Evolutionary conservation across 129 eudicot genomes (phyloP).

Genomic region (Kitagawia praeruptora): DNA sequence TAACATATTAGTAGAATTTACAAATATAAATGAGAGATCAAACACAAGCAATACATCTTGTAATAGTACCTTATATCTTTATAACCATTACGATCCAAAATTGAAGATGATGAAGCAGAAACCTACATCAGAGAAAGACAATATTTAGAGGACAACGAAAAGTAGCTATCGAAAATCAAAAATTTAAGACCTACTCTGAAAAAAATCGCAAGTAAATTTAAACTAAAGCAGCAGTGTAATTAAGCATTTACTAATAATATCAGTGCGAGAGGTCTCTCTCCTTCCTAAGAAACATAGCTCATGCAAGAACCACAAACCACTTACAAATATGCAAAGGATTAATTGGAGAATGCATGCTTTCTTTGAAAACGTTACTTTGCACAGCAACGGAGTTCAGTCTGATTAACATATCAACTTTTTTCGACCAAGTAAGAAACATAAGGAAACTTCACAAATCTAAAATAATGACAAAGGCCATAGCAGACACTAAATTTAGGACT

Average conservation of each 20-base stretch:
- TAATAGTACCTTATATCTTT: slow-evolving; percentile 9
- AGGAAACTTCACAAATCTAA: too few relatives aligned
- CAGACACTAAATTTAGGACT: too few relatives aligned
- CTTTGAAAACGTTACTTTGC: too few relatives aligned
- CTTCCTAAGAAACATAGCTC: background rate
- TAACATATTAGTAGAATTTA: background rate
- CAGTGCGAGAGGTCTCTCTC: background rate
- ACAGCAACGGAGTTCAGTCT: too few relatives aligned
- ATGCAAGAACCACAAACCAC: background rate
- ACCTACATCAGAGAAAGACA: background rate
- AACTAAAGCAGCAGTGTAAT: background rate
- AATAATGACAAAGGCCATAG: too few relatives aligned
- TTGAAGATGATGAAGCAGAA: slow-evolving; percentile 12
- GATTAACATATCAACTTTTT: too few relatives aligned
- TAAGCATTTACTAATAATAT: background rate
- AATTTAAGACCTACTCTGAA: too few relatives aligned
- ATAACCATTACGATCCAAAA: slow-evolving; percentile 9
- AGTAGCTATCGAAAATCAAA: background rate
- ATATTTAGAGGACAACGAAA: background rate
- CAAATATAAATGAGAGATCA: background rate
- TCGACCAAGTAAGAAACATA: too few relatives aligned
- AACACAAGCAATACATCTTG: background rate
- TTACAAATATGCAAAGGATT: background rate
- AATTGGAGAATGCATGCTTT: too few relatives aligned
- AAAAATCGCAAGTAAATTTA: background rate